Evolutionary conservation across 768 basidiomycete species (phyloP).

Genomic region (Russula vinacea): DNA sequence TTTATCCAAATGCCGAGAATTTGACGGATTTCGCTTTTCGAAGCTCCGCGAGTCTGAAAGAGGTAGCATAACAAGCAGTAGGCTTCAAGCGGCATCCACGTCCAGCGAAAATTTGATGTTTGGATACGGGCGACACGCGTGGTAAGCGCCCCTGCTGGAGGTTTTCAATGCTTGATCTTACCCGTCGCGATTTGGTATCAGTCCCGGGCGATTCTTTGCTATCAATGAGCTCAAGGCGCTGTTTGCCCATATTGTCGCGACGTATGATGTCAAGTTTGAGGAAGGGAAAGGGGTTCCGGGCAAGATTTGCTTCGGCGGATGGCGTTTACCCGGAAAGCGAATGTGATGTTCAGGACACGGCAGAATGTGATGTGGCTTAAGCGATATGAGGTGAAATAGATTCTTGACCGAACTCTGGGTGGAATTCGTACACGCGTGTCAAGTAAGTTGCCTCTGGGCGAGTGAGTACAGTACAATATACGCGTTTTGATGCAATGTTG

Average conservation of each 20-base stretch:
- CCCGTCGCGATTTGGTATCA: not conserved
- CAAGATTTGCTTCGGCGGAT: too few relatives aligned
- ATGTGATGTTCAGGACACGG: too few relatives aligned
- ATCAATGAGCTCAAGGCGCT: not conserved
- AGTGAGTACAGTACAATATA: too few relatives aligned
- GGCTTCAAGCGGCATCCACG: too few relatives aligned
- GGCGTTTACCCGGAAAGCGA: not conserved
- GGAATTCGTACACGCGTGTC: too few relatives aligned
- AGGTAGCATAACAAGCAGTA: not conserved
- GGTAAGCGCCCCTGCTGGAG: not conserved
- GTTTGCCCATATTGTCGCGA: not conserved
- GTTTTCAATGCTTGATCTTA: too few relatives aligned
- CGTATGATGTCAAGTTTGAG: not conserved
- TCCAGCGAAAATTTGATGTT: not conserved
- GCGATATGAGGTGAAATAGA: too few relatives aligned
- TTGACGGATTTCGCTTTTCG: conserved; percentile 44
- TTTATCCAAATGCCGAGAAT: conserved; percentile 37
- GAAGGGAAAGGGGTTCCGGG: not conserved
- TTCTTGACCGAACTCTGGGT: too few relatives aligned
- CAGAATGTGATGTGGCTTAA: too few relatives aligned
- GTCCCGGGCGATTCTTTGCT: not conserved
- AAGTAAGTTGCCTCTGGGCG: too few relatives aligned
- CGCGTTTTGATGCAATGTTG: too few relatives aligned
- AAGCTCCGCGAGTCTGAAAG: conserved; percentile 32
- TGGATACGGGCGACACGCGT: not conserved